These are phyloP conservation scores for Trametes gibbosa DNA, from an alignment of 768 basidiomycete species.

Conservation along the genomic window DNA sequence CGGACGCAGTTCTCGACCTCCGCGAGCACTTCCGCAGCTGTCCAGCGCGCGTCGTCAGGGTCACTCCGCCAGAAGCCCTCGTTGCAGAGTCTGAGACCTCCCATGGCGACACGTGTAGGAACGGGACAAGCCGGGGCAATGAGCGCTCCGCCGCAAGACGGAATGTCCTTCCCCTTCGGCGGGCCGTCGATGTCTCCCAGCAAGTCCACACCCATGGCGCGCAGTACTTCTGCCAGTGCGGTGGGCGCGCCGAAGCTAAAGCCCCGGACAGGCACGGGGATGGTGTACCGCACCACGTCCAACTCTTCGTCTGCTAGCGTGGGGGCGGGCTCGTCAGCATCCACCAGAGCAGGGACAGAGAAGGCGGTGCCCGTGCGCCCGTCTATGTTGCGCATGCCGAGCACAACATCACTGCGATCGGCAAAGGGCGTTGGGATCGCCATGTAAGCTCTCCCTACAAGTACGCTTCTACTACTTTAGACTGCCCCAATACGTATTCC, in stretches of 20 bases:
- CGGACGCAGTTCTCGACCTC: background rate
- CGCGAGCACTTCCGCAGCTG: background rate
- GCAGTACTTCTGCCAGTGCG: conserved; percentile 3
- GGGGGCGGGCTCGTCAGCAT: background rate
- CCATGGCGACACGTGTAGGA: background rate
- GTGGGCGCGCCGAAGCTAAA: conserved; percentile 30
- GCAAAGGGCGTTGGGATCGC: conserved; percentile 19
- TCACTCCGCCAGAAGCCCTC: conserved; percentile 4
- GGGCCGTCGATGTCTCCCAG: background rate
- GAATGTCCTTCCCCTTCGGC: conserved; percentile 7
- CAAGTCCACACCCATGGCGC: background rate
- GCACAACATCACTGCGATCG: conserved; percentile 17
- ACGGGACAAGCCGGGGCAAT: background rate
- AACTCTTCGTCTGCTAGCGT: background rate
- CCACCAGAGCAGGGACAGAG: background rate
- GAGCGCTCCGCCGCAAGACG: conserved; percentile 4
- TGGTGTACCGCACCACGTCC: conserved; percentile 51
- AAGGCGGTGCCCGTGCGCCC: conserved; percentile 5
- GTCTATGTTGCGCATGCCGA: conserved; percentile 25
- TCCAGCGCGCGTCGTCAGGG: conserved; percentile 1
- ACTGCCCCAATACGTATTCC: background rate
- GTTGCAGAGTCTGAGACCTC: background rate
- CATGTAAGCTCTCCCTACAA: background rate
- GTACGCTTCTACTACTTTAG: background rate
- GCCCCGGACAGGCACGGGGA: conserved; percentile 68